Conservation (phyloP, 2,329 filamentous ascomycete species). For the Pseudocercospora musae region DNA sequence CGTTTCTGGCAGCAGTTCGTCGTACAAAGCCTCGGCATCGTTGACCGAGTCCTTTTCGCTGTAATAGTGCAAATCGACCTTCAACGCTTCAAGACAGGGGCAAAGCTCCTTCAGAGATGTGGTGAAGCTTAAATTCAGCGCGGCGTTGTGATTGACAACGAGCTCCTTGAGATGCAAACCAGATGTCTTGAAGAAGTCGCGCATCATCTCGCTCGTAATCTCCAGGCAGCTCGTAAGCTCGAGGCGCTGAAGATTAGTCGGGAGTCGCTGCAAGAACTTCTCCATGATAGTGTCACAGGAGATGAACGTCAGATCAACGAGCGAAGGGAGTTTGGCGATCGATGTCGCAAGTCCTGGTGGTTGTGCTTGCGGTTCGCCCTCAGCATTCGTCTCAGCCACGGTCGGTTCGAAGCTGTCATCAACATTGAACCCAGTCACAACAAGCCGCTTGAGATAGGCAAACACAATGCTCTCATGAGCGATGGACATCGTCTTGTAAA, state of each 20-base stretch:
- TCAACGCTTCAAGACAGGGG: constrained; percentile 66
- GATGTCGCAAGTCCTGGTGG: constrained; percentile 43
- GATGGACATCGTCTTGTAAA: constrained; percentile 33
- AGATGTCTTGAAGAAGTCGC: constrained; percentile 62
- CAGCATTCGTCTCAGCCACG: neutral
- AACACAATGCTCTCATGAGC: constrained; percentile 48
- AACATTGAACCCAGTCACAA: constrained; percentile 48
- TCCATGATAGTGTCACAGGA: constrained; percentile 70
- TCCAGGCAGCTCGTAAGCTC: constrained; percentile 77
- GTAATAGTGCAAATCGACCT: constrained; percentile 76
- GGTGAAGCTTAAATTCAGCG: constrained; percentile 72
- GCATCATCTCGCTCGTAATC: constrained; percentile 64
- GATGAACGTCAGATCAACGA: constrained; percentile 69
- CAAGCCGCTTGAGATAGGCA: constrained; percentile 52
- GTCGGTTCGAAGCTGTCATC: constrained; percentile 30
- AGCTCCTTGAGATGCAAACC: constrained; percentile 67
- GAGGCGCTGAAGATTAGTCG: constrained; percentile 62
- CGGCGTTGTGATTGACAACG: constrained; percentile 73
- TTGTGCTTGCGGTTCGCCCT: neutral
- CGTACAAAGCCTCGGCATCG: constrained; percentile 73
- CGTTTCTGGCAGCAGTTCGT: constrained; percentile 58
- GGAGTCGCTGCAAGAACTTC: constrained; percentile 65
- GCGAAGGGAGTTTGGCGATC: constrained; percentile 56
- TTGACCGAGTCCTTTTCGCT: constrained; percentile 64
- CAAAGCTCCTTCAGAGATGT: constrained; percentile 63